Evolutionary conservation across 257 asterid genomes (phyloP).

Genomic region (Rehmannia glutinosa): DNA sequence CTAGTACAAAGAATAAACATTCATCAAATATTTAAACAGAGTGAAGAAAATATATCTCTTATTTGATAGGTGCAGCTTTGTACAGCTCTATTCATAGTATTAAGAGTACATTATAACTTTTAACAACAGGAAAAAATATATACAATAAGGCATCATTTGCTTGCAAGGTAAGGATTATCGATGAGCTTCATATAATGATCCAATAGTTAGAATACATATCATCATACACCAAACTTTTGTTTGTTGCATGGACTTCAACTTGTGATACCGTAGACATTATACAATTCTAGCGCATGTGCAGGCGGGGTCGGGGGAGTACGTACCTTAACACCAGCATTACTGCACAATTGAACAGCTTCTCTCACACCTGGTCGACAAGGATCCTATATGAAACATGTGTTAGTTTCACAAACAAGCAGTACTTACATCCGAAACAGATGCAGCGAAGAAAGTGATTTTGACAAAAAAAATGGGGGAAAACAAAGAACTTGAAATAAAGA

Average conservation of each 20-base stretch:
- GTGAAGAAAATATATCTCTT: neutral
- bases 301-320: neutral
- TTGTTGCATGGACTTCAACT: neutral
- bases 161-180: neutral
- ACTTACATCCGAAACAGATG: neutral
- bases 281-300: neutral
- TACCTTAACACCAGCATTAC: slow-evolving; percentile 89
- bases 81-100: no score
- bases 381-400: slow-evolving; percentile 46
- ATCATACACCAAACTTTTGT: neutral
- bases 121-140: neutral
- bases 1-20: neutral
- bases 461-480: neutral
- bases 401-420: slow-evolving; percentile 4
- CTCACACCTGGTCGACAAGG: slow-evolving; percentile 87
- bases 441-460: neutral
- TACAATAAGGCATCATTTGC: neutral
- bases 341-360: slow-evolving; percentile 76
- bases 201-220: neutral
- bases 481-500: neutral
- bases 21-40: neutral
- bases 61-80: neutral
- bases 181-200: neutral
- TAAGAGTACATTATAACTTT: neutral
- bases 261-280: neutral